Percentiles rank a stretch among this genome's conserved stretches.
phyloP scores from a whole-genome alignment of 768 basidiomycete species.

The Amylocystis lapponica region DNA sequence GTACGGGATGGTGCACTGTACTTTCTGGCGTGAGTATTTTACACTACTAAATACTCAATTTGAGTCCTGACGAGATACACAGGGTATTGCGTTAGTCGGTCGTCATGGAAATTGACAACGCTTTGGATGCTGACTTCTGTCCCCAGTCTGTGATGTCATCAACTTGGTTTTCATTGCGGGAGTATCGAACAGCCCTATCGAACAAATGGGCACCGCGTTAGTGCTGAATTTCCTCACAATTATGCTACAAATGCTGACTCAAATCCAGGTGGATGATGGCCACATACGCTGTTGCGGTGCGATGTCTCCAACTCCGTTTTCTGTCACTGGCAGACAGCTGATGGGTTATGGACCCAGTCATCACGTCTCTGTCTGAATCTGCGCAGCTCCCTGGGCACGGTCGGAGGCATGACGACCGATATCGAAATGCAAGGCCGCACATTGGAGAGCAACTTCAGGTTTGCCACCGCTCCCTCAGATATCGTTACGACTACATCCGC shows the following conservation, averaged over 20 bases:
- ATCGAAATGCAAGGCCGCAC: no score
- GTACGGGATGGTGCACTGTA: not conserved
- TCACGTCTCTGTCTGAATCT: not conserved
- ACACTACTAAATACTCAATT: not conserved
- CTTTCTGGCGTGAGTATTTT: not conserved
- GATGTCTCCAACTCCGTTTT: not conserved
- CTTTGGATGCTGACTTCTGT: not conserved
- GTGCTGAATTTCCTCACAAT: not conserved
- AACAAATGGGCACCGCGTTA: not conserved
- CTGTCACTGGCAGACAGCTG: not conserved
- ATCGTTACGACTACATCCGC: no score
- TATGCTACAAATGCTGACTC: not conserved
- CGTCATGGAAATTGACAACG: not conserved
- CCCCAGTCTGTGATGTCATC: not conserved
- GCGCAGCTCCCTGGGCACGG: no score
- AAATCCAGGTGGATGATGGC: not conserved
- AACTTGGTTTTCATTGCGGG: not conserved
- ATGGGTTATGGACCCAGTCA: not conserved
- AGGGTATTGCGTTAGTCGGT: not conserved
- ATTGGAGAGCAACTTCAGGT: no score
- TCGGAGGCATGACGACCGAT: no score
- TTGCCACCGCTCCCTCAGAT: no score
- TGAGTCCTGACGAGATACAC: not conserved
- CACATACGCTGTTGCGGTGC: not conserved
- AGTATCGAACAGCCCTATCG: not conserved